Evolutionary conservation across 1,284 basidiomycete species (phyloP).

Genomic region (Moesziomyces parantarcticus): DNA sequence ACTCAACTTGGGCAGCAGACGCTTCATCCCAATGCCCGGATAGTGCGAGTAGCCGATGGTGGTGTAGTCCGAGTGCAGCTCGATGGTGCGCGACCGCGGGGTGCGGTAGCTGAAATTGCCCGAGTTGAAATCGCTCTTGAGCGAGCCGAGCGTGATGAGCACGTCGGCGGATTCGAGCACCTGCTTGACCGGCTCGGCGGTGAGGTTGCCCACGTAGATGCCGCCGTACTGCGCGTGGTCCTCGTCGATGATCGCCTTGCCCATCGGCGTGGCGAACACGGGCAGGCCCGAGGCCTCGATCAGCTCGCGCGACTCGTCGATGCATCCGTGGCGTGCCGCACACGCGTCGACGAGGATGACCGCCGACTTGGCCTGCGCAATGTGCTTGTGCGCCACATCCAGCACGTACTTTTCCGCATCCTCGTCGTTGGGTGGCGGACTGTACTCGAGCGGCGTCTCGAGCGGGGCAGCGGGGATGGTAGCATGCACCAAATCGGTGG

Average conservation of each 20-base stretch:
- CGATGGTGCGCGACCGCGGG: slow-evolving; percentile 66
- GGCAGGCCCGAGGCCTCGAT: slow-evolving; percentile 74
- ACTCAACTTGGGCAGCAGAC: slow-evolving; percentile 54
- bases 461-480: slow-evolving; percentile 78
- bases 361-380: slow-evolving; percentile 77
- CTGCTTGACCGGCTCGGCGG: slow-evolving; percentile 75
- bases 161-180: slow-evolving; percentile 85
- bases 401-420: slow-evolving; percentile 79
- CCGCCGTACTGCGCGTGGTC: slow-evolving; percentile 86
- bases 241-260: slow-evolving; percentile 84
- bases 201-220: slow-evolving; percentile 70
- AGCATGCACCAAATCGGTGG: slow-evolving; percentile 81
- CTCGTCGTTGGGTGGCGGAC: slow-evolving; percentile 70
- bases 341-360: slow-evolving; percentile 90
- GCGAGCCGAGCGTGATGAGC: slow-evolving; percentile 81
- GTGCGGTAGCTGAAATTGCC: slow-evolving; percentile 73
- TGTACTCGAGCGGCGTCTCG: slow-evolving; percentile 70
- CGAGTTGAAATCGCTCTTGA: slow-evolving; percentile 91
- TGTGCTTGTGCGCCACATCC: slow-evolving; percentile 68
- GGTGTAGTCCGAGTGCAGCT: slow-evolving; percentile 78
- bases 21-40: slow-evolving; percentile 68
- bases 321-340: slow-evolving; percentile 81
- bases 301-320: slow-evolving; percentile 77
- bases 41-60: slow-evolving; percentile 69
- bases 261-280: slow-evolving; percentile 79